Conservation (phyloP, 257 asterid species). For the Scutellaria baicalensis region DNA sequence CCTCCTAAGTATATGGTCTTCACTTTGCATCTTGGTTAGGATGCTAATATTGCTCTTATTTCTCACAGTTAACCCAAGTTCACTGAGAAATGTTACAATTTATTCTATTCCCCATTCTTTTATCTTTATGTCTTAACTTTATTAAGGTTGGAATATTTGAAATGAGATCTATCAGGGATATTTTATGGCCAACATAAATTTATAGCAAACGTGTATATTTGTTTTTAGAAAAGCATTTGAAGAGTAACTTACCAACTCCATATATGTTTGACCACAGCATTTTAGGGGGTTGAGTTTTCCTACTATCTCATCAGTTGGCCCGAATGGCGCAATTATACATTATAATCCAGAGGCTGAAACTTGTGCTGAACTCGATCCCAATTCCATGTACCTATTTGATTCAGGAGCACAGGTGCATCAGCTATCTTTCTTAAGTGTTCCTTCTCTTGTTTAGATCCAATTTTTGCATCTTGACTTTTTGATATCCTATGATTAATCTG, state of each 20-base stretch:
- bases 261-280: slow-evolving; percentile 42
- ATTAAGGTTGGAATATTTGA: background rate
- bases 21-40: slow-evolving; percentile 2
- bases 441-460: background rate
- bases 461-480: slow-evolving; percentile 16
- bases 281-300: slow-evolving; percentile 93
- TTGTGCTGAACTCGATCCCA: slow-evolving; percentile 88
- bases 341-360: slow-evolving; percentile 66
- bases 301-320: slow-evolving; percentile 92
- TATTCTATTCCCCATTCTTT: slow-evolving; percentile 1
- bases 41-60: background rate
- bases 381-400: slow-evolving; percentile 76
- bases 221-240: background rate
- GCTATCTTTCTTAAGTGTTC: background rate
- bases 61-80: background rate
- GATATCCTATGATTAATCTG: slow-evolving; percentile 14
- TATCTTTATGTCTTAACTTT: background rate
- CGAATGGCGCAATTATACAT: slow-evolving; percentile 92
- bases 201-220: background rate
- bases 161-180: background rate
- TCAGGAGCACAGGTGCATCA: slow-evolving; percentile 92
- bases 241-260: slow-evolving; percentile 2
- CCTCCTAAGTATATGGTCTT: background rate
- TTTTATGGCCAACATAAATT: background rate
- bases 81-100: background rate